Base-by-base conservation (phyloP, 2,329 filamentous ascomycete genomes). In the Purpureocillium lavendulum region DNA sequence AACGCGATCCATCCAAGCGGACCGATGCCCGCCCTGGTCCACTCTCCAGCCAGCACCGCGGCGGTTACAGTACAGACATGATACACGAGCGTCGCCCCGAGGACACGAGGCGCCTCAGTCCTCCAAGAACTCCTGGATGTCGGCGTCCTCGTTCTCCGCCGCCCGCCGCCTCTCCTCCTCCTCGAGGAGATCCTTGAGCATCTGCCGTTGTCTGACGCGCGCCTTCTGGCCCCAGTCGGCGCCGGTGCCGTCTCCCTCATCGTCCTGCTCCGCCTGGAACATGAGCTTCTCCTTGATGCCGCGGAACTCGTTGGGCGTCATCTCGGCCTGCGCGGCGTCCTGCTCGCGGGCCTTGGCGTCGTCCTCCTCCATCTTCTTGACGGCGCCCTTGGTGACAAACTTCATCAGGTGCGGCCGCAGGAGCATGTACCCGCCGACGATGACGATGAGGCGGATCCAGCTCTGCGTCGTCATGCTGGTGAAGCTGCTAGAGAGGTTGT, bases 341-440 rank as follows among this genome's bases (percentile, higher is more conserved):
- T 43, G 38, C 29, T 29, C 39, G 18, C 42, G 42, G 10, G 73
- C 55, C 17, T 64, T 64, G 38, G 56, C 62, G 8, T 70, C 67
- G 45, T 75, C 71, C 52, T 80, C 70, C 51, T 81, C 78, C 54
- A 84, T 69, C 55, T 81, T 70, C 52, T 71, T 71, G 57, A 80
- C 75, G 54, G 85, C 78, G 46, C 71, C 62, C 51, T 75, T 77
- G 44, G 71, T 76, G 50, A 78, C 79, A 30, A 78, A 61, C 54
- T 82, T 82, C 53, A 89, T 70, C 38, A 89, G 60, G 57, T 87
- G 87, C 0, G 85, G 85, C 1, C 87, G 79, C 17, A 87, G 53
- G 38, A 92, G 72, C 47, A 80, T 56, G 66, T 90, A 94, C 40
- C 76, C 80, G 52, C 86, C 77, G 15, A 87, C 74, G 45, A 87